Conservation (phyloP, 257 asterid genomes). For the Solanum gandarillasii region DNA sequence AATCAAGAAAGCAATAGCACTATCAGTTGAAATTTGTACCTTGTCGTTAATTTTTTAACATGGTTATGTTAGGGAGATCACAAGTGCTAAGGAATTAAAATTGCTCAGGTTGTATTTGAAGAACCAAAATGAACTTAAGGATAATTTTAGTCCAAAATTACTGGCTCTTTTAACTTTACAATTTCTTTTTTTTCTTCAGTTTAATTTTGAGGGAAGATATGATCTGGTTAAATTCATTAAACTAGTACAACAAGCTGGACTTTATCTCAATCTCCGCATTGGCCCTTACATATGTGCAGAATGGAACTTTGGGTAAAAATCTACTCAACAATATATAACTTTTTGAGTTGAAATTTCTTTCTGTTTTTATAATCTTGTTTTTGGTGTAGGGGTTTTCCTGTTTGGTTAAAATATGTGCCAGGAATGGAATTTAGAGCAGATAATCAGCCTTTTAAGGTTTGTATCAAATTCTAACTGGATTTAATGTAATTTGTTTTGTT, state of each 20-base stretch:
- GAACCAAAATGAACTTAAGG: background rate
- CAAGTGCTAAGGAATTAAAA: too few species aligned
- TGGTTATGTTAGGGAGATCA: too few species aligned
- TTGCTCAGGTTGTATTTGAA: too few species aligned
- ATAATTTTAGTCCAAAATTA: background rate
- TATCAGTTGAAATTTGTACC: too few species aligned
- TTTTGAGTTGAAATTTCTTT: background rate
- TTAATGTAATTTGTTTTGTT: background rate
- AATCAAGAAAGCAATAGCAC: too few species aligned
- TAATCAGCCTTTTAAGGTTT: constrained; percentile 76
- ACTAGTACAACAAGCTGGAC: constrained; percentile 72
- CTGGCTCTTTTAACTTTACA: background rate
- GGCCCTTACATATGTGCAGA: constrained; percentile 90
- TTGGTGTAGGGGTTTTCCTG: constrained; percentile 79
- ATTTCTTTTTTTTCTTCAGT: constrained; percentile 20
- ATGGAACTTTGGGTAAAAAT: constrained; percentile 70
- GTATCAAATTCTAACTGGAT: background rate
- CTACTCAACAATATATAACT: background rate
- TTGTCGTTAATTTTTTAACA: too few species aligned
- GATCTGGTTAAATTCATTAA: constrained; percentile 71
- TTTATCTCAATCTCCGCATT: constrained; percentile 75
- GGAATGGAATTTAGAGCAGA: constrained; percentile 81
- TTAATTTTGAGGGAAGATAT: constrained; percentile 55
- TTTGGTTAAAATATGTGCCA: constrained; percentile 83
- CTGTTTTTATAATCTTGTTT: constrained; percentile 14